Percentiles rank a stretch among this genome's conserved stretches.
Conservation (phyloP, 108 stramenopile species). For the Asterionellopsis glacialis region DNA sequence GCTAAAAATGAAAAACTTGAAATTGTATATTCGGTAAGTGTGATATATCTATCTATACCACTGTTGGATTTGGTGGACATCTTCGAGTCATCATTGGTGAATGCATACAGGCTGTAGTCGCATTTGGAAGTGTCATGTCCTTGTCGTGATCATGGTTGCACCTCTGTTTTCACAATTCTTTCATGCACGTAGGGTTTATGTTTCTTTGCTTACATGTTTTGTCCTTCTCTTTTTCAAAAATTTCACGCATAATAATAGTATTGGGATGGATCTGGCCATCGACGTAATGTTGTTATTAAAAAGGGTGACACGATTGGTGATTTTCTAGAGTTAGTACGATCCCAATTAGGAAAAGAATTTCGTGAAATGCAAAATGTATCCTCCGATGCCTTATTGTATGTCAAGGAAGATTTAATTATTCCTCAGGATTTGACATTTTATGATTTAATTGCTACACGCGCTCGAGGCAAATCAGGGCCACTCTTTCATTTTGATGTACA, state of each 20-base stretch:
- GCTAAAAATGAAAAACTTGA: slow-evolving; percentile 82
- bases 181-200: too few species aligned
- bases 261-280: slow-evolving; percentile 97
- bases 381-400: slow-evolving; percentile 89
- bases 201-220: too few species aligned
- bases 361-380: slow-evolving; percentile 68
- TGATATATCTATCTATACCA: too few species aligned
- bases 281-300: slow-evolving; percentile 57
- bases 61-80: too few species aligned
- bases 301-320: slow-evolving; percentile 89
- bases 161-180: too few species aligned
- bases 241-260: slow-evolving; percentile 47
- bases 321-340: slow-evolving; percentile 85
- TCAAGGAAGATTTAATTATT: slow-evolving; percentile 98
- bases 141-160: too few species aligned
- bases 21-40: slow-evolving; percentile 70
- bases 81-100: too few species aligned
- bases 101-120: too few species aligned
- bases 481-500: slow-evolving; percentile 96
- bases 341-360: slow-evolving; percentile 78
- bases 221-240: too few species aligned
- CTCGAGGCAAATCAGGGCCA: slow-evolving; percentile 94
- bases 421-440: slow-evolving; percentile 95
- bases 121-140: too few species aligned
- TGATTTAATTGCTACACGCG: slow-evolving; percentile 94